Evolutionary conservation across 164 flowering plant genomes (phyloP), one percentile per base, ranked within the genome.

Genomic region (Brasenia schreberi): DNA sequence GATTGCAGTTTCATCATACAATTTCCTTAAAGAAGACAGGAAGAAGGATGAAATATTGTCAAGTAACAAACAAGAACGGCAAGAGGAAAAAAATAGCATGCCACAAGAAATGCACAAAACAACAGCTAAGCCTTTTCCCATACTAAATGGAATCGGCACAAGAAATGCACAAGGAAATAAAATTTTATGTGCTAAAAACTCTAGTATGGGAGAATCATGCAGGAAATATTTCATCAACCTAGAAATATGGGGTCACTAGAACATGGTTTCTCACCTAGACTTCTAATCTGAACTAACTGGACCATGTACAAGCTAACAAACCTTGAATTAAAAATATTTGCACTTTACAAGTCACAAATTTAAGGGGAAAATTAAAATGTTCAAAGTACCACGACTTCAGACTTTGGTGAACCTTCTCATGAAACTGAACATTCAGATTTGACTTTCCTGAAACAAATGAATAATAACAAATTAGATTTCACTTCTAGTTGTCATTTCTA

Each of bases 381-480:
- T 56, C 2, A 43, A 66, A 44, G 66, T 74, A 85, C 92, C 84
- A 72, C 61, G 73, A 65, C 18, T 75, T 77, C 17, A 87, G 72
- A 71, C 81, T 83, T 77, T 78, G 79, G 60, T 74, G 71, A 68
- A 87, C 92, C 72, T 71, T 82, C 9, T 80, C 77, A 67, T 76
- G 81, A 73, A 90, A 86, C 65, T 84, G 84, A 68, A 73, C 81
- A 49, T 73, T 77, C 66, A 80, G 18, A 64, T 78, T 86, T 69
- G 85, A 80, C 27, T 68, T 79, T 49, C 70, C 82, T 64, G 71
- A 43, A 49, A 79, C 81, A 60, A 73, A 79, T 33, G 39, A 33
- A 33, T 4, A 33, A 33, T 33, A 33, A 33, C 39, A 33, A 33
- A 33, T 33, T 33, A 33, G 39, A 33, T 33, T 33, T 33, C 39